Evolutionary conservation across 1,284 basidiomycete species (phyloP), one percentile per base, ranked within the genome.

Genomic region (Xanthoconium separans): DNA sequence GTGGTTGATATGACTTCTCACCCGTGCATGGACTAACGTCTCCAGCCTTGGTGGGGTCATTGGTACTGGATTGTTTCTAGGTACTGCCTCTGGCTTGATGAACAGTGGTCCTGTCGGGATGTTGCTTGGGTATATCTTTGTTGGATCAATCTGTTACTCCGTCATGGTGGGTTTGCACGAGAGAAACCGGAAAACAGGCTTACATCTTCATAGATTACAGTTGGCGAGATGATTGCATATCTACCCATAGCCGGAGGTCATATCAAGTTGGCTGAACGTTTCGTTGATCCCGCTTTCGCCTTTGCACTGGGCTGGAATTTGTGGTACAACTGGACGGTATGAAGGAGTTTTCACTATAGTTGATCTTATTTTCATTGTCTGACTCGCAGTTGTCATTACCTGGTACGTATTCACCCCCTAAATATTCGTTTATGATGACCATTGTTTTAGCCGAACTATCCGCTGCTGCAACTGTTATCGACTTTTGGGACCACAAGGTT

Each of bases 301-400:
- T 87, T 86, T 65, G 77, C 82, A 36, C 75, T 83, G 78, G 83
- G 83, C 15, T 87, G 83, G 81, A 83, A 84, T 62, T 82, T 84
- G 63, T 80, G 77, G 75, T 84, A 82, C 64, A 82, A 79, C 66
- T 83, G 81, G 75, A 34, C 33, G 12, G 73, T 78, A 55, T 34
- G 58, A 78, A 60, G 73, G 82, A n/a, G 6, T 12, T 39, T 34
- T 24, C 34, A 12, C 9, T 7, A 39, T 16, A 2, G 3, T 53
- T 27, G 34, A 46, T 42, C 29, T 15, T n/a, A 5, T 42, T 22
- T 22, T 48, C 20, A 50, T 29, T 6, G n/a, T 11, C 5, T 42
- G 22, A 16, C 4, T 18, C 29, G 15, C 39, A 63, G 66, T 6
- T 67, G 33, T 61, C 60, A 30, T 44, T 66, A 41, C 64, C 64